phyloP scores from a whole-genome alignment of 1,284 basidiomycete species.

The Microbotryum violaceum region DNA sequence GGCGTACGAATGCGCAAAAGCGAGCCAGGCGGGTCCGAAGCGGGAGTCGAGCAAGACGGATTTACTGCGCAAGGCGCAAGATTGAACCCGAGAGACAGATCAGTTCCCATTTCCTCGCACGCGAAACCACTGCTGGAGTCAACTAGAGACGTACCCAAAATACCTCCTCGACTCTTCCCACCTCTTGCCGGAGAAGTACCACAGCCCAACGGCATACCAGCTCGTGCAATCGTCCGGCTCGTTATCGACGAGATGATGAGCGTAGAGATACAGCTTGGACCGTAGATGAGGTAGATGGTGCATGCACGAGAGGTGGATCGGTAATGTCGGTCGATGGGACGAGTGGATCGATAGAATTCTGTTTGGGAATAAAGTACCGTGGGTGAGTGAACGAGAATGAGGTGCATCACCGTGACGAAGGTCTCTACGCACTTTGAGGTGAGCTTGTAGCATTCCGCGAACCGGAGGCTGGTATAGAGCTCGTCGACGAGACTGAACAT shows the following conservation, averaged over 20 bases:
- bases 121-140: neutral
- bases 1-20: conserved; percentile 95
- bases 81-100: neutral
- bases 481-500: conserved; percentile 86
- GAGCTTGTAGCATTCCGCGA: conserved; percentile 85
- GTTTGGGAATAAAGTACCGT: conserved; percentile 1
- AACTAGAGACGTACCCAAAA: conserved; percentile 58
- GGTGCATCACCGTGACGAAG: too few relatives aligned
- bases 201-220: conserved; percentile 98
- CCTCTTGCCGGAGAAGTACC: conserved; percentile 80
- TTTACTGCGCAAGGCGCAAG: conserved; percentile 53
- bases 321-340: conserved; percentile 76
- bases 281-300: conserved; percentile 84
- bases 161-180: conserved; percentile 85
- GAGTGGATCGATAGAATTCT: conserved; percentile 74
- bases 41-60: conserved; percentile 93
- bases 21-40: conserved; percentile 93
- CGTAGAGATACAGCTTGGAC: conserved; percentile 86
- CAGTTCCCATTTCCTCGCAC: neutral
- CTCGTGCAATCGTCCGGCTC: conserved; percentile 86
- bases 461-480: conserved; percentile 76
- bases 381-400: neutral
- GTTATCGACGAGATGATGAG: conserved; percentile 87
- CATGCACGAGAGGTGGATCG: conserved; percentile 94
- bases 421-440: conserved; percentile 59